A percentile compares a stretch with the other conserved stretches of the same genome.
Evolutionary conservation across 441 rosid genomes (phyloP).

Genomic region (Flueggea neowawraea): DNA sequence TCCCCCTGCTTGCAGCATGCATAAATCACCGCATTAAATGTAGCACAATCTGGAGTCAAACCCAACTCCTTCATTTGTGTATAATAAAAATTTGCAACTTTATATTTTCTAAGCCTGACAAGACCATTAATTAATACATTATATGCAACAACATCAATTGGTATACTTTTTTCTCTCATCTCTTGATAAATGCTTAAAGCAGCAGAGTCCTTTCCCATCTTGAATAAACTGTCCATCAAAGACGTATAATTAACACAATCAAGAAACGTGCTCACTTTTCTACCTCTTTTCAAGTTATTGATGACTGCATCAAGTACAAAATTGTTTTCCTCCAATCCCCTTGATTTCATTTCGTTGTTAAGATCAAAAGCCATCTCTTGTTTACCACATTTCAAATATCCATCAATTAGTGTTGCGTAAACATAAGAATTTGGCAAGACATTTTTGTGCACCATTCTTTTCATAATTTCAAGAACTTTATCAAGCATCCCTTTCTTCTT

Average conservation of each 20-base stretch:
- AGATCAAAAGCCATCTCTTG: conserved; percentile 51
- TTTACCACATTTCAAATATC: conserved; percentile 65
- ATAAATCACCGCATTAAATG: conserved; percentile 76
- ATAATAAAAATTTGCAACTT: conserved; percentile 44
- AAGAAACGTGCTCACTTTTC: conserved; percentile 57
- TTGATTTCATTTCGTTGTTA: conserved; percentile 57
- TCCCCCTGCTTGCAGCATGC: conserved; percentile 61
- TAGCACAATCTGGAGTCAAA: conserved; percentile 59
- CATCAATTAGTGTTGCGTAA: conserved; percentile 71
- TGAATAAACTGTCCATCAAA: conserved; percentile 85
- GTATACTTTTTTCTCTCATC: conserved; percentile 60
- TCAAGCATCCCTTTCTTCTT: conserved; percentile 73
- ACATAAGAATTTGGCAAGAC: conserved; percentile 54
- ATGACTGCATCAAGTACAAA: conserved; percentile 62
- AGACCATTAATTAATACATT: conserved; percentile 81
- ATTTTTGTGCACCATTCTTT: conserved; percentile 48
- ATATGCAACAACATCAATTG: conserved; percentile 77
- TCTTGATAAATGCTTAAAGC: conserved; percentile 67
- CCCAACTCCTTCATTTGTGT: conserved; percentile 66
- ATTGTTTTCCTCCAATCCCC: conserved; percentile 58
- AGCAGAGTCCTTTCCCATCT: conserved; percentile 63
- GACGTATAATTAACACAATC: conserved; percentile 93
- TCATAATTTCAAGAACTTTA: conserved; percentile 52
- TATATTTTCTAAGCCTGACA: conserved; percentile 52
- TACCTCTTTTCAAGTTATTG: conserved; percentile 64